phyloP scores from a whole-genome alignment of 2,329 filamentous ascomycete genomes.

The Botrytis porri region DNA sequence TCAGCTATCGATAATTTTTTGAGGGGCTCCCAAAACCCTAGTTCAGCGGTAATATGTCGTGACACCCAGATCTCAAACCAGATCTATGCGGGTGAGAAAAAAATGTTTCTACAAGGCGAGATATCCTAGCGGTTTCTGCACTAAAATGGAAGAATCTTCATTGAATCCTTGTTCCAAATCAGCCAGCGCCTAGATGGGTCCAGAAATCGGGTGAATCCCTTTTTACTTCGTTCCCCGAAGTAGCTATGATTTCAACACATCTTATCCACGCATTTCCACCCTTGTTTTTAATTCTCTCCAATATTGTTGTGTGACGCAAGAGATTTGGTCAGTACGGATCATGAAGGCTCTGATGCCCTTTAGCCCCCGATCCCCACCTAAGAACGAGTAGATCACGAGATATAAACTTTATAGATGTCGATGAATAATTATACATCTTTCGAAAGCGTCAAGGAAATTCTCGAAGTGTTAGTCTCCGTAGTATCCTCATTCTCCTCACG shows the following conservation, averaged over 20 bases:
- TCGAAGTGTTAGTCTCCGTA: background rate
- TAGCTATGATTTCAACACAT: background rate
- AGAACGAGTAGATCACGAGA: background rate
- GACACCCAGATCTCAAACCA: slow-evolving; percentile 10
- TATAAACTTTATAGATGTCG: background rate
- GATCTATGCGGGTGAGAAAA: background rate
- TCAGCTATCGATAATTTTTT: background rate
- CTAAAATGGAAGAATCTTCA: background rate
- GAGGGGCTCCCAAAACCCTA: background rate
- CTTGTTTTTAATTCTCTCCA: background rate
- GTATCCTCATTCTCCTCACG: background rate
- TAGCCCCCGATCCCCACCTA: background rate
- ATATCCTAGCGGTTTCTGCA: background rate
- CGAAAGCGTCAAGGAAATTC: background rate
- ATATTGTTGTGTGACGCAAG: background rate
- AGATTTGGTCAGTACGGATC: background rate
- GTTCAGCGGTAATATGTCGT: slow-evolving; percentile 9
- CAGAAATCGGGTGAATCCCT: slow-evolving; percentile 8
- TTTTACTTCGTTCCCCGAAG: background rate
- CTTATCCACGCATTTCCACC: background rate
- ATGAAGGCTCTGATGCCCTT: background rate
- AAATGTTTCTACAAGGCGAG: background rate
- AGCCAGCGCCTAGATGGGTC: slow-evolving; percentile 2
- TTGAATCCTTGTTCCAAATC: background rate
- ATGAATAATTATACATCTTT: background rate